phyloP scores from a whole-genome alignment of 1,284 basidiomycete genomes.

The Pseudozyma pruni region DNA sequence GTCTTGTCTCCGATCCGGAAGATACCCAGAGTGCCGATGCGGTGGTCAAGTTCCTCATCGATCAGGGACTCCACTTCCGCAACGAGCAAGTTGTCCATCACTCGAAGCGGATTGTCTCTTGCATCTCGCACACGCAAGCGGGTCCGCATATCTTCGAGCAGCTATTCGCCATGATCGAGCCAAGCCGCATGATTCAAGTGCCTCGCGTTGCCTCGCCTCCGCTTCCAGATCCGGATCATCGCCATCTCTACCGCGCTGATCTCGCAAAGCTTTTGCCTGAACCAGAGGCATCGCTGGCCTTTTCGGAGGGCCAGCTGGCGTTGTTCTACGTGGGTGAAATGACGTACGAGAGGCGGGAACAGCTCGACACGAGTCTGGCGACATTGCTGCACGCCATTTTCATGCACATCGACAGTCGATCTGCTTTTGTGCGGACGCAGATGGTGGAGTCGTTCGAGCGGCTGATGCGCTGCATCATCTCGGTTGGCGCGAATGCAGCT shows the following conservation, averaged over 20 bases:
- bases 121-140: constrained; percentile 80
- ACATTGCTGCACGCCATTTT: constrained; percentile 83
- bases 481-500: constrained; percentile 18
- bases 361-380: constrained; percentile 78
- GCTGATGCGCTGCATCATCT: constrained; percentile 49
- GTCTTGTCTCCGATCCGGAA: constrained; percentile 73
- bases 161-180: constrained; percentile 84
- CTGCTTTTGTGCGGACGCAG: constrained; percentile 76
- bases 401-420: constrained; percentile 83
- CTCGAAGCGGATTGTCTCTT: constrained; percentile 84
- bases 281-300: constrained; percentile 64
- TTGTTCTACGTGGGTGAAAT: constrained; percentile 86
- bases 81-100: constrained; percentile 81
- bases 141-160: constrained; percentile 83
- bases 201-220: constrained; percentile 74
- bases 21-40: constrained; percentile 78
- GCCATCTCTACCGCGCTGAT: constrained; percentile 58
- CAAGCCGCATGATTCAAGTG: constrained; percentile 78
- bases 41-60: constrained; percentile 83
- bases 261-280: constrained; percentile 43
- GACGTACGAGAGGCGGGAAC: constrained; percentile 81
- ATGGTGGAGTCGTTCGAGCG: constrained; percentile 75
- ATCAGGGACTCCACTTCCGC: constrained; percentile 85
- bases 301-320: constrained; percentile 84
- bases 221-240: constrained; percentile 64